Base-by-base conservation (phyloP, 495 filamentous ascomycete genomes). In the Neurospora sp. region DNA sequence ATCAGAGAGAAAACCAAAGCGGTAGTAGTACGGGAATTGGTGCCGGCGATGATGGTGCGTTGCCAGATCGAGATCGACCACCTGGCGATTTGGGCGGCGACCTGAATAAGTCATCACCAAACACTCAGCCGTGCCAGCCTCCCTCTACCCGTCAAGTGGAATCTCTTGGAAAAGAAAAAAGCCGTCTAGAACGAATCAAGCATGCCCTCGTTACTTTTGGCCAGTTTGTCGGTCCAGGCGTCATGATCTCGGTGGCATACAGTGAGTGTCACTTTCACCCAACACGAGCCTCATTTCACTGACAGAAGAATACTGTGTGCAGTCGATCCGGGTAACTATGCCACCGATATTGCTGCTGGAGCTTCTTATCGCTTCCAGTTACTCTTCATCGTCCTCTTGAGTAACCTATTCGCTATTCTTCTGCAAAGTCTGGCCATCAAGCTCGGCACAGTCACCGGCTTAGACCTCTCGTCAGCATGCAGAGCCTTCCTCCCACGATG, bases 241-340 rank as follows among this genome's bases (percentile, higher is more conserved):
- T 97, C 80, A 87, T 97, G 82, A 87, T 95, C 71, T 88, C 91
- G 18, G 92, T 94, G 53, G 91, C 91, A 22, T 86, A 86, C 75
- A 86, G 85, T 85, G 75, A 71, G 81, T 81, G 1, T 18, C 12
- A 31, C 27, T 74, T 11, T 14, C 72, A 11, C 37, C 59, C 68
- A 22, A 35, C 42, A 77, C 79, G 20, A 73, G 75, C 14, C 89
- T 70, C 38, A 12, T 12, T 27, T 37, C 1, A 37, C 27, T 68
- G 20, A 70, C 59, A 37, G 5, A 35, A n/a, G 6, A 72, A 27
- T 6, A 68, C 53, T 3, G 22, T 16, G 22, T 31, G 0, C 91
- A 82, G 93, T 95, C 75, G 92, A 95, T 74, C 92, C 92, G 9
- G 92, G 92, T 70, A 96, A 96, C 80, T 95, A 95, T 80, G 87